Evolutionary conservation across 768 basidiomycete species (phyloP), one percentile per base, ranked within the genome.

Genomic region (Gymnopilus dilepis): DNA sequence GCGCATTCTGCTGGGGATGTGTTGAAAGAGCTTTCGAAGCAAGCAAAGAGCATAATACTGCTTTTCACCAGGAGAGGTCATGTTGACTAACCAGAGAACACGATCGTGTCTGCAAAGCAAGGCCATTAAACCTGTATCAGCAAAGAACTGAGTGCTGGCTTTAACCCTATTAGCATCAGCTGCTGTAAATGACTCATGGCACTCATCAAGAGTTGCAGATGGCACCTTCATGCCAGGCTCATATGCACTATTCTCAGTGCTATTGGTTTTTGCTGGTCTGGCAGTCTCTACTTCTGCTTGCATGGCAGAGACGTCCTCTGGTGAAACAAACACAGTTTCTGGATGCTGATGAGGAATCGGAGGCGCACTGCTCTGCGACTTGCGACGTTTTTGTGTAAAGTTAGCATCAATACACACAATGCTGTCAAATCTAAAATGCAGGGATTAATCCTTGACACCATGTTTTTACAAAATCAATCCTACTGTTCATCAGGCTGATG

Each of bases 371-470:
- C 0, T 68, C 66, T 43, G 71, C 65, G 4, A 34, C 33, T 59
- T 63, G 40, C 66, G 53, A 1, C 64, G 65, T 55, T 77, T 76
- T 51, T 78, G 76, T 15, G 67, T 73, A 42, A 78, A 77, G 59
- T 71, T 73, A 76, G 2, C n/a, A n/a, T n/a, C n/a, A n/a, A n/a
- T n/a, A n/a, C n/a, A n/a, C n/a, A n/a, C n/a, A n/a, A n/a, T n/a
- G 74, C 70, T 21, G 74, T 64, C 5, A 67, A 51, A 64, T 76
- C 71, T 33, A 61, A 53, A 12, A 70, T 71, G 31, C 50, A 52
- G 12, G 55, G 19, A 42, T 26, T 28, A 63, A 40, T 58, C 60
- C 59, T 56, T 37, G 58, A 40, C 38, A n/a, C n/a, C n/a, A n/a
- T 8, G 12, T 17, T 40, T 11, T 6, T 19, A 22, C 5, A 21